A percentile compares a stretch with the other conserved stretches of the same genome.
These are phyloP conservation scores for Cladosporium sp. DNA, from an alignment of 2,329 filamentous ascomycete species.

Conservation along the genomic window DNA sequence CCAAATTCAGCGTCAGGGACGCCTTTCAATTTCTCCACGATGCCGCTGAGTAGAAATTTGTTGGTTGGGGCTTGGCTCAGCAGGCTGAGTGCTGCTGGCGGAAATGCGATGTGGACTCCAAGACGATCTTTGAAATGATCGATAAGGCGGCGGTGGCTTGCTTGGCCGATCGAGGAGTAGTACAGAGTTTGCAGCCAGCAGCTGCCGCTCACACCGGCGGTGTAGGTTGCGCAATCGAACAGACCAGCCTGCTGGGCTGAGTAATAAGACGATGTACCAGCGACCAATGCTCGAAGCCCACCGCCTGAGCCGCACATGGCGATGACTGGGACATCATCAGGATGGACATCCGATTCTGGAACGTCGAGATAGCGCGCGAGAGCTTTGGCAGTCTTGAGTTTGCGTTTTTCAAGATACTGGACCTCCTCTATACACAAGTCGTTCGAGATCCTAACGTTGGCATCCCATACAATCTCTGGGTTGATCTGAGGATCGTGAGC, in stretches of 20 bases:
- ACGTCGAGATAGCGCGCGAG: slow-evolving; percentile 78
- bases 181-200: slow-evolving; percentile 93
- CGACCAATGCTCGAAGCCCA: slow-evolving; percentile 81
- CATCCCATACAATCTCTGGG: slow-evolving; percentile 80
- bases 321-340: slow-evolving; percentile 87
- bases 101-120: slow-evolving; percentile 86
- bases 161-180: slow-evolving; percentile 69
- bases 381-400: slow-evolving; percentile 62
- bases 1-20: slow-evolving; percentile 77
- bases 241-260: slow-evolving; percentile 81
- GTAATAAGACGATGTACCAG: slow-evolving; percentile 80
- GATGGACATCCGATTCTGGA: slow-evolving; percentile 74
- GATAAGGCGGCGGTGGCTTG: slow-evolving; percentile 64
- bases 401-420: slow-evolving; percentile 65
- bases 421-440: slow-evolving; percentile 81
- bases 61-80: slow-evolving; percentile 88
- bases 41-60: slow-evolving; percentile 79
- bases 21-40: slow-evolving; percentile 88
- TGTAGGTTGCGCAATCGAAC: slow-evolving; percentile 92
- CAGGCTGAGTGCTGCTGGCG: slow-evolving; percentile 73
- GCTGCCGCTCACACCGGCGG: slow-evolving; percentile 88
- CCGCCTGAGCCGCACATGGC: slow-evolving; percentile 93
- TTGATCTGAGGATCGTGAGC: slow-evolving; percentile 78
- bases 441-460: slow-evolving; percentile 73
- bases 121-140: slow-evolving; percentile 83